Percentiles rank a stretch among this genome's conserved stretches.
Conservation (phyloP, 768 basidiomycete genomes). For the Mycena albidolilacea region DNA sequence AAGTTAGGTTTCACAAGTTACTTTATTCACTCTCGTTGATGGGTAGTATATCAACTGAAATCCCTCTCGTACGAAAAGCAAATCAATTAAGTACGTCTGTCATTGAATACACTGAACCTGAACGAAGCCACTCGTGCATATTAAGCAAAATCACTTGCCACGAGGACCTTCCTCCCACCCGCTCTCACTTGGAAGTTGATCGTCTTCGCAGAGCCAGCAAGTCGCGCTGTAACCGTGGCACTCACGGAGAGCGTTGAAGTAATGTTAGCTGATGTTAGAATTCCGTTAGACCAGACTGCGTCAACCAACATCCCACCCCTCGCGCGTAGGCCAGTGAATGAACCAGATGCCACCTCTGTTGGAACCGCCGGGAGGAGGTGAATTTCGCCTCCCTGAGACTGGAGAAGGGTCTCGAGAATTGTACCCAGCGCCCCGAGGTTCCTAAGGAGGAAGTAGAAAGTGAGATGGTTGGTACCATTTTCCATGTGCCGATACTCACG, state of each 20-base stretch:
- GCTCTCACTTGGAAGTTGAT: not conserved
- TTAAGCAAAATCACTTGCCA: constrained; percentile 14
- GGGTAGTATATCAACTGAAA: constrained; percentile 6
- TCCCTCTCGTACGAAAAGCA: constrained; percentile 6
- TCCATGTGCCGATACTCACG: constrained; percentile 16
- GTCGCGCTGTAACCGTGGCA: not conserved
- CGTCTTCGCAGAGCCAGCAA: not conserved
- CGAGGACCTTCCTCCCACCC: not conserved
- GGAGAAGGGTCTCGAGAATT: constrained; percentile 35
- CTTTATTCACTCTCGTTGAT: no score
- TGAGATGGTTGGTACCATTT: constrained; percentile 1
- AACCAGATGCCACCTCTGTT: constrained; percentile 14
- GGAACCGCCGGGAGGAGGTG: constrained; percentile 39
- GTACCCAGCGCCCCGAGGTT: constrained; percentile 21
- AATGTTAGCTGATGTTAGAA: constrained; percentile 19
- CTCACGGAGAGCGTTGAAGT: not conserved
- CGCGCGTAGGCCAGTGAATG: constrained; percentile 32
- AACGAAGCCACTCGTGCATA: constrained; percentile 6
- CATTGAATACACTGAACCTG: constrained; percentile 8
- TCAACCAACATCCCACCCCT: constrained; percentile 32
- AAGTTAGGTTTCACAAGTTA: no score
- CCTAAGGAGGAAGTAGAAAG: constrained; percentile 4
- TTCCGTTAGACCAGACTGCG: constrained; percentile 30
- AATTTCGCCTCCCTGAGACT: constrained; percentile 37
- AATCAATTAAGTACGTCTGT: constrained; percentile 7